These are phyloP conservation scores for Phaffomyces thermotolerans DNA, from an alignment of 805 yeast species.

Conservation along the genomic window DNA sequence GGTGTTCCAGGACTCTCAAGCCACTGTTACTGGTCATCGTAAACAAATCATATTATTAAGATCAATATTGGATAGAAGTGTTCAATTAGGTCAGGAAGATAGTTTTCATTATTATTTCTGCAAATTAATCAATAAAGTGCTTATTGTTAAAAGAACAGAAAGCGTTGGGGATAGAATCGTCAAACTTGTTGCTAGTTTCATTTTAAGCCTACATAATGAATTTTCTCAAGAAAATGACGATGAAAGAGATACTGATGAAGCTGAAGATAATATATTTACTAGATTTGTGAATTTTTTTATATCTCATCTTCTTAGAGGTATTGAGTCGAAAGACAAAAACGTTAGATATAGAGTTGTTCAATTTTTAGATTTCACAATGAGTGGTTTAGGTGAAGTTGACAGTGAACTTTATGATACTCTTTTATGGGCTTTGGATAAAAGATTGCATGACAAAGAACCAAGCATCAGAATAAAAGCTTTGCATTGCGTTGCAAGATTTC, in stretches of 20 bases:
- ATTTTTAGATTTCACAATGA: conserved; percentile 61
- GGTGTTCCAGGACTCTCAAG: conserved; percentile 76
- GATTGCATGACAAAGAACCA: conserved; percentile 72
- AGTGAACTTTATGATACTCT: conserved; percentile 61
- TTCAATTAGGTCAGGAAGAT: conserved; percentile 43
- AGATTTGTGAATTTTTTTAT: conserved; percentile 55
- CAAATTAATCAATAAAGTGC: conserved; percentile 52
- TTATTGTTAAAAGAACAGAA: conserved; percentile 65
- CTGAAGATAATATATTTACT: conserved; percentile 32
- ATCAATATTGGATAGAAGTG: conserved; percentile 50
- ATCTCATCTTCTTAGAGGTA: conserved; percentile 66
- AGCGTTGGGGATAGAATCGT: conserved; percentile 69
- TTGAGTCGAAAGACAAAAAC: conserved; percentile 64
- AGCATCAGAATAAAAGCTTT: conserved; percentile 79
- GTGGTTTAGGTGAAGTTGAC: conserved; percentile 67
- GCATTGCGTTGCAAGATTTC: conserved; percentile 71
- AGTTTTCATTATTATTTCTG: conserved; percentile 56
- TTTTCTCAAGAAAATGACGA: conserved; percentile 22
- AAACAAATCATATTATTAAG: conserved; percentile 61
- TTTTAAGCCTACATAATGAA: conserved; percentile 36
- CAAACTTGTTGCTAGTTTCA: conserved; percentile 54
- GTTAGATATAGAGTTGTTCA: conserved; percentile 81
- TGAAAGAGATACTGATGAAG: conserved; percentile 20
- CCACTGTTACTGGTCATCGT: conserved; percentile 65
- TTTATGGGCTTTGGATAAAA: conserved; percentile 48